A percentile compares a stretch with the other conserved stretches of the same genome.
Evolutionary conservation across 345 rosid species (phyloP).

Genomic region (Jatropha curcas): DNA sequence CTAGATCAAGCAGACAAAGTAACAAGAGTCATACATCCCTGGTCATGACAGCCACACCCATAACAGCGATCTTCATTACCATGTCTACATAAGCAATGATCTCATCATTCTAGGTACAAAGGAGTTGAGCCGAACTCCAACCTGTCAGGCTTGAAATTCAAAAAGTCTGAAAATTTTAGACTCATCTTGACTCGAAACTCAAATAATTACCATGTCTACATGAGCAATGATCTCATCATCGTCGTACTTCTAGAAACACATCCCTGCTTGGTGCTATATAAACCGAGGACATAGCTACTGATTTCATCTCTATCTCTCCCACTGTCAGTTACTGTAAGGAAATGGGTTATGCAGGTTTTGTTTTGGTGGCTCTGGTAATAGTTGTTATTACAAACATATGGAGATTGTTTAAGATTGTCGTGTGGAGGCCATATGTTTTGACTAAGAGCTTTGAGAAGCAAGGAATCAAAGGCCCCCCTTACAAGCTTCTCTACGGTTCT

Average conservation of each 20-base stretch:
- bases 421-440: conserved; percentile 38
- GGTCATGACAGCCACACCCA: too few relatives aligned
- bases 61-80: too few relatives aligned
- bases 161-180: too few relatives aligned
- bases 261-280: too few relatives aligned
- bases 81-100: not conserved
- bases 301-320: too few relatives aligned
- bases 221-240: not conserved
- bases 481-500: conserved; percentile 32
- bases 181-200: too few relatives aligned
- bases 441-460: conserved; percentile 27
- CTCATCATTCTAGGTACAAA: not conserved
- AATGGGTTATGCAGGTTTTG: conserved; percentile 18
- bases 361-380: not conserved
- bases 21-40: too few relatives aligned
- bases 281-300: too few relatives aligned
- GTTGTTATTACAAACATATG: conserved; percentile 11
- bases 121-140: too few relatives aligned
- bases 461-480: conserved; percentile 37
- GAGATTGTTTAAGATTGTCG: conserved; percentile 11
- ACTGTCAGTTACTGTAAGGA: not conserved
- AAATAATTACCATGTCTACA: not conserved
- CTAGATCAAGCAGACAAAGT: too few relatives aligned
- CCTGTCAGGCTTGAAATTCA: too few relatives aligned
- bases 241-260: too few relatives aligned